phyloP scores from a whole-genome alignment of 495 filamentous ascomycete species.

The Neurospora pannonica region DNA sequence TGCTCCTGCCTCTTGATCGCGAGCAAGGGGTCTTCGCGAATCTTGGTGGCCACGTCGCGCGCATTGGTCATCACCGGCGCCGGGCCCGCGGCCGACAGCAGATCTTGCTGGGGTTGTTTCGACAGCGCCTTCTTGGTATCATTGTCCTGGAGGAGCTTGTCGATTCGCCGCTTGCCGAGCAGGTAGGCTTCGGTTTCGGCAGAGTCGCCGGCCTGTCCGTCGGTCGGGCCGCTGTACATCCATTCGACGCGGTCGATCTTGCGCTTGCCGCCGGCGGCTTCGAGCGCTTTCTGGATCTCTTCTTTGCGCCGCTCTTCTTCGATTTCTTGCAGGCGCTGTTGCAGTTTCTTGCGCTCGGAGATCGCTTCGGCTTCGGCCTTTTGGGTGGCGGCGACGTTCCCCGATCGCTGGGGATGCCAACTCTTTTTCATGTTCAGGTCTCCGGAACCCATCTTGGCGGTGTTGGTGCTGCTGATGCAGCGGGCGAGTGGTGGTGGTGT shows the following conservation, averaged over 20 bases:
- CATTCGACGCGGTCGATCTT: constrained; percentile 79
- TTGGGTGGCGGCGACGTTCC: constrained; percentile 26
- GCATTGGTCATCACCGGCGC: constrained; percentile 51
- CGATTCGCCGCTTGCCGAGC: constrained; percentile 83
- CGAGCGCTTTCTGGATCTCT: constrained; percentile 82
- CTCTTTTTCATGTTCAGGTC: constrained; percentile 96
- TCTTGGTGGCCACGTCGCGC: constrained; percentile 72
- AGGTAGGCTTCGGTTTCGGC: constrained; percentile 94
- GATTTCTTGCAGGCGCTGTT: constrained; percentile 76
- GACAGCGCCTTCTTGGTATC: constrained; percentile 64
- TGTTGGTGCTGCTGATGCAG: constrained; percentile 12
- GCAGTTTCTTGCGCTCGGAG: constrained; percentile 85
- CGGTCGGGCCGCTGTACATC: constrained; percentile 89
- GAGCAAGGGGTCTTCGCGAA: constrained; percentile 79
- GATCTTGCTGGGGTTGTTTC: constrained; percentile 64
- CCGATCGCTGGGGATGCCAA: constrained; percentile 57
- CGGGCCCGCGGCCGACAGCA: constrained; percentile 36
- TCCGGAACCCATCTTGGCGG: constrained; percentile 61
- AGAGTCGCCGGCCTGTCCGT: constrained; percentile 66
- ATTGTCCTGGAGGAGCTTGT: constrained; percentile 76
- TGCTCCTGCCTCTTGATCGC: constrained; percentile 91
- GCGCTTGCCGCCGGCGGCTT: constrained; percentile 73
- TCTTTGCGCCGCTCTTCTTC: constrained; percentile 89
- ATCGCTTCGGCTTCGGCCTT: constrained; percentile 75
- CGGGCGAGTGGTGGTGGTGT: not conserved